Evolutionary conservation across 2,329 filamentous ascomycete species (phyloP), one percentile per base, ranked within the genome.

Genomic region (Ophiostoma tasmaniense): DNA sequence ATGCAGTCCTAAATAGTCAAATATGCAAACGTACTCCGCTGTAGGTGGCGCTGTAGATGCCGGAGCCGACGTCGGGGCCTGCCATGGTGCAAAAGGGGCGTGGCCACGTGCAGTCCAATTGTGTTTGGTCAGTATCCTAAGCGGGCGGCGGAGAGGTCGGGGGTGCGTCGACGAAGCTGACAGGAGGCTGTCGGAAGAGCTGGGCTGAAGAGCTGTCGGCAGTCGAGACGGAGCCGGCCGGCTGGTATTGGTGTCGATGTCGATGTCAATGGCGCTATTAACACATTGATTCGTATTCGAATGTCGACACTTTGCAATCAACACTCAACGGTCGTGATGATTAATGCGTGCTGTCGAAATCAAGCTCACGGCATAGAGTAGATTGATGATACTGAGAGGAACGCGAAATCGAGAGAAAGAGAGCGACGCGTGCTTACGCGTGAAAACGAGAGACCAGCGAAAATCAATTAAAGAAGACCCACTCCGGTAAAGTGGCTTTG

Each of bases 31-130:
- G 6, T 80, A 89, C 87, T 77, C 87, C 87, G 78, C 87, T 89
- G 76, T 89, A 90, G 25, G 87, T 89, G 72, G 87, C 87, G 78
- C 86, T 88, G 79, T 89, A 90, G 71, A 90, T 84, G 75, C 85
- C 85, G 28, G 64, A 45, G 33, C 81, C 79, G 70, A 75, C 73
- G 73, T 75, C 73, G 72, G 73, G 73, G 68, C n/a, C 28, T 71
- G 80, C 81, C 84, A 86, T 85, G 25, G 50, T 76, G 71, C 25
- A 35, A n/a, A 22, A 7, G 17, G n/a, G 30, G 30, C n/a, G 2
- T 22, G 33, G 37, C 61, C 17, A 37, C 30, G 61, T 64, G 37
- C 33, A 25, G 20, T 37, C n/a, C n/a, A n/a, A n/a, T n/a, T n/a
- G n/a, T n/a, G n/a, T n/a, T n/a, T n/a, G n/a, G n/a, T n/a, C n/a